Evolutionary conservation across 345 rosid species (phyloP).

Genomic region (Luvunga scandens): DNA sequence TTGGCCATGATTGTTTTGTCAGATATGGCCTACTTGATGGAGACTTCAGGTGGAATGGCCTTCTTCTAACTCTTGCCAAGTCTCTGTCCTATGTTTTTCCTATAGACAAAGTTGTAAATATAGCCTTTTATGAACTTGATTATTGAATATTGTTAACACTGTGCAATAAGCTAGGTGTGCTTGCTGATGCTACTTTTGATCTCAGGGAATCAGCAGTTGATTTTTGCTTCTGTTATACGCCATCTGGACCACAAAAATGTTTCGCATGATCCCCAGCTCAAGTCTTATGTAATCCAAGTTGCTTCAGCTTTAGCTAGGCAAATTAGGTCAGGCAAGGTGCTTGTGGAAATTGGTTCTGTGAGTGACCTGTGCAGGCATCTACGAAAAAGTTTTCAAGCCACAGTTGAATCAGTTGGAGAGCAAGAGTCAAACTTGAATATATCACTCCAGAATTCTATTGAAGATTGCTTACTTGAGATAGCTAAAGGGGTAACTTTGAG

Average conservation of each 20-base stretch:
- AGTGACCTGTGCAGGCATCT: slow-evolving; percentile 93
- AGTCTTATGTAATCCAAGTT: slow-evolving; percentile 63
- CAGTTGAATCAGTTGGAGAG: slow-evolving; percentile 61
- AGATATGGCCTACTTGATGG: slow-evolving; percentile 69
- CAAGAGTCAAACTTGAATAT: slow-evolving; percentile 61
- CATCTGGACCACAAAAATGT: slow-evolving; percentile 93
- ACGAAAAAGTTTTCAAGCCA: slow-evolving; percentile 84
- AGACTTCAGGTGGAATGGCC: slow-evolving; percentile 49
- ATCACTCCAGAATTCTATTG: slow-evolving; percentile 78
- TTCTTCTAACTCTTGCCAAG: slow-evolving; percentile 8
- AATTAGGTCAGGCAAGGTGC: slow-evolving; percentile 60
- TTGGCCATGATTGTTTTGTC: slow-evolving; percentile 69
- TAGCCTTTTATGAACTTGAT: slow-evolving; percentile 1
- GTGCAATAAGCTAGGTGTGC: not conserved
- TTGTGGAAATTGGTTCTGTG: slow-evolving; percentile 72
- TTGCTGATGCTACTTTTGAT: slow-evolving; percentile 21
- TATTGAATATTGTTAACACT: not conserved
- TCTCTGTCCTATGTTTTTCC: not conserved
- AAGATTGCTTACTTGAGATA: slow-evolving; percentile 89
- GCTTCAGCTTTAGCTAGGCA: slow-evolving; percentile 77
- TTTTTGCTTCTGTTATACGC: slow-evolving; percentile 72
- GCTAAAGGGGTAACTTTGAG: slow-evolving; percentile 67
- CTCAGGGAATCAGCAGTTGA: slow-evolving; percentile 71
- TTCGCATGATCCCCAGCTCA: slow-evolving; percentile 70
- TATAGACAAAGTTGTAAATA: not conserved